Conservation (phyloP, 1,139 yeast species). For the Candida sp. region DNA sequence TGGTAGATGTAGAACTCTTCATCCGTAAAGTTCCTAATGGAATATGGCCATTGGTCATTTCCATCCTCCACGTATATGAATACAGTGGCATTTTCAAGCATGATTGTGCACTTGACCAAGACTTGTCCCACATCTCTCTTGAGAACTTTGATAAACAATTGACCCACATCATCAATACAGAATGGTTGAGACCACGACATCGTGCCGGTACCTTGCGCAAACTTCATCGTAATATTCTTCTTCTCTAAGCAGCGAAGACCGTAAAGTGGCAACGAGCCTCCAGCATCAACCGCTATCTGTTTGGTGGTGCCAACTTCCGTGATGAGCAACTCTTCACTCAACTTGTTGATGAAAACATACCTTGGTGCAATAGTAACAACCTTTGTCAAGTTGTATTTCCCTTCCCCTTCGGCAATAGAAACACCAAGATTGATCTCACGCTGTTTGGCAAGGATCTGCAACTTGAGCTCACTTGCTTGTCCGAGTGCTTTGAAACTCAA, state of each 20-base stretch:
- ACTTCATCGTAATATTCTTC: conserved; percentile 64
- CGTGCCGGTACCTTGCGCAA: conserved; percentile 54
- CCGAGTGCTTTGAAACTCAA: conserved; percentile 93
- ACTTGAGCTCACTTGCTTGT: conserved; percentile 68
- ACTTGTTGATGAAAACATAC: conserved; percentile 69
- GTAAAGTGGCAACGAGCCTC: conserved; percentile 67
- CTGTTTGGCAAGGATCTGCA: conserved; percentile 61
- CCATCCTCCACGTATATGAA: conserved; percentile 80
- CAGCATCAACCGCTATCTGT: conserved; percentile 47
- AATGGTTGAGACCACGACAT: conserved; percentile 88
- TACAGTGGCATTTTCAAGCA: conserved; percentile 80
- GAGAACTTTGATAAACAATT: conserved; percentile 71
- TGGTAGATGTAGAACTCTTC: conserved; percentile 86
- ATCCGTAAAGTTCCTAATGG: conserved; percentile 88
- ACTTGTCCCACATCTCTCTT: conserved; percentile 68
- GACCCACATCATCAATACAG: conserved; percentile 82
- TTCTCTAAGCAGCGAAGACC: conserved; percentile 51
- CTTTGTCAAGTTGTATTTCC: conserved; percentile 77
- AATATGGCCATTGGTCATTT: conserved; percentile 87
- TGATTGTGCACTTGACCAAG: conserved; percentile 71
- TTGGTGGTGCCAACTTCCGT: conserved; percentile 71
- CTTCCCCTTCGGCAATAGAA: conserved; percentile 80
- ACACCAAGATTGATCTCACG: conserved; percentile 80
- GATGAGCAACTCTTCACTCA: conserved; percentile 59
- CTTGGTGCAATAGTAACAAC: conserved; percentile 85